Conservation (phyloP, 768 basidiomycete species). For the Leucogyrophana mollusca region DNA sequence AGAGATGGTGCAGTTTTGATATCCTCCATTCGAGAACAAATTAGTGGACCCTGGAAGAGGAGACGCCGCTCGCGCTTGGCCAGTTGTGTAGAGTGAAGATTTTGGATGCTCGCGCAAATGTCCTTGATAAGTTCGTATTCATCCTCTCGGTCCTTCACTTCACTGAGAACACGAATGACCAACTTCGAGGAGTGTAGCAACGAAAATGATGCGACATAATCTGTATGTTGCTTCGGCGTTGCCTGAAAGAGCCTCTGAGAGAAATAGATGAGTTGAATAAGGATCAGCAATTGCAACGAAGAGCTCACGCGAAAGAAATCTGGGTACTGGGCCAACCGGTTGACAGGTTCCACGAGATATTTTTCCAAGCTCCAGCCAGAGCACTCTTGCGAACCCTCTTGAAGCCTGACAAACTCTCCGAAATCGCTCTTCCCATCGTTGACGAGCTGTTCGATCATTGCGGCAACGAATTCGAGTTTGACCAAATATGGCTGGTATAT, state of each 20-base stretch:
- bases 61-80: slow-evolving; percentile 74
- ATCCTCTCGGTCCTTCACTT: slow-evolving; percentile 84
- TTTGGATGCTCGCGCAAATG: slow-evolving; percentile 57
- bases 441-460: slow-evolving; percentile 48
- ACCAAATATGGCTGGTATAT: slow-evolving; percentile 88
- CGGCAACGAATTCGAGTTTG: slow-evolving; percentile 58
- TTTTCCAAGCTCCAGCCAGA: slow-evolving; percentile 63
- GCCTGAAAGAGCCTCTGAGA: slow-evolving; percentile 63
- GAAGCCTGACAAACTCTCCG: slow-evolving; percentile 79
- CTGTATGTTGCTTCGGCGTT: slow-evolving; percentile 69
- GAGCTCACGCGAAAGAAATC: slow-evolving; percentile 68
- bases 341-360: slow-evolving; percentile 74
- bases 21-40: slow-evolving; percentile 38
- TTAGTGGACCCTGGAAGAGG: slow-evolving; percentile 62
- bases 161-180: slow-evolving; percentile 75
- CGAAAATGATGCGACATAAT: slow-evolving; percentile 67
- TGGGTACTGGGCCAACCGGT: slow-evolving; percentile 69
- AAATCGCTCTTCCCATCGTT: slow-evolving; percentile 64
- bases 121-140: slow-evolving; percentile 76
- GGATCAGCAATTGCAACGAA: not conserved
- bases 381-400: slow-evolving; percentile 53
- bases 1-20: slow-evolving; percentile 22
- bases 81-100: slow-evolving; percentile 52
- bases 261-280: slow-evolving; percentile 7
- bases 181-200: slow-evolving; percentile 65